Percentiles rank a stretch among this genome's conserved stretches.
These are phyloP conservation scores for Metarhizium robertsii DNA, from an alignment of 2,329 filamentous ascomycete genomes.

Conservation along the genomic window DNA sequence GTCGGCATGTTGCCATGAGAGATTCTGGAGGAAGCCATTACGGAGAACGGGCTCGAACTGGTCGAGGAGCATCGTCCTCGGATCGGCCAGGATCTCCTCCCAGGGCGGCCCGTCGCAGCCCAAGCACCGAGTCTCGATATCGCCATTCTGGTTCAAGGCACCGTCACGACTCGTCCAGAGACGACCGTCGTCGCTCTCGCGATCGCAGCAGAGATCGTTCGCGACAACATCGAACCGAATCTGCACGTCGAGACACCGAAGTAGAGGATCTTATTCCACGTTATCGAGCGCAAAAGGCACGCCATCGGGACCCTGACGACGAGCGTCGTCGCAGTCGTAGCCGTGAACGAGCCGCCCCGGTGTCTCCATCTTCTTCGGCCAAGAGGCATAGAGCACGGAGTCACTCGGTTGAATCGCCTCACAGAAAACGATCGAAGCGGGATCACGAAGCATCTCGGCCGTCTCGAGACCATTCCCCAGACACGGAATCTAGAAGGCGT, in stretches of 20 bases:
- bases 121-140: constrained; percentile 20
- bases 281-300: constrained; percentile 23
- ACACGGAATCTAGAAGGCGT: constrained; percentile 21
- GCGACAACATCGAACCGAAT: constrained; percentile 16
- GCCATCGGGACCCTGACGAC: constrained; percentile 20
- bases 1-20: constrained; percentile 32
- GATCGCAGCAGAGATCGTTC: constrained; percentile 27
- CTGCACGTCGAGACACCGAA: constrained; percentile 18
- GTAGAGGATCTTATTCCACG: constrained; percentile 29
- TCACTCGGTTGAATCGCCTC: constrained; percentile 25
- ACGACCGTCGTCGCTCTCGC: constrained; percentile 27
- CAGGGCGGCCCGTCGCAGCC: constrained; percentile 20
- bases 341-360: constrained; percentile 21
- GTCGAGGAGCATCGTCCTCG: constrained; percentile 23
- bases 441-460: constrained; percentile 28
- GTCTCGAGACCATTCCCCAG: constrained; percentile 29
- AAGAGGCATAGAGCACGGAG: constrained; percentile 35
- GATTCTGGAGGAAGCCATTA: constrained; percentile 26
- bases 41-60: constrained; percentile 26
- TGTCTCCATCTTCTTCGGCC: constrained; percentile 27
- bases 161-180: constrained; percentile 19
- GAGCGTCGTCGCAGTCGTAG: constrained; percentile 25
- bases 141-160: constrained; percentile 19
- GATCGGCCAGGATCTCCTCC: constrained; percentile 23
- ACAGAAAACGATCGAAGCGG: constrained; percentile 30